phyloP scores from a whole-genome alignment of 2,329 filamentous ascomycete genomes.

The Diaporthe citri region DNA sequence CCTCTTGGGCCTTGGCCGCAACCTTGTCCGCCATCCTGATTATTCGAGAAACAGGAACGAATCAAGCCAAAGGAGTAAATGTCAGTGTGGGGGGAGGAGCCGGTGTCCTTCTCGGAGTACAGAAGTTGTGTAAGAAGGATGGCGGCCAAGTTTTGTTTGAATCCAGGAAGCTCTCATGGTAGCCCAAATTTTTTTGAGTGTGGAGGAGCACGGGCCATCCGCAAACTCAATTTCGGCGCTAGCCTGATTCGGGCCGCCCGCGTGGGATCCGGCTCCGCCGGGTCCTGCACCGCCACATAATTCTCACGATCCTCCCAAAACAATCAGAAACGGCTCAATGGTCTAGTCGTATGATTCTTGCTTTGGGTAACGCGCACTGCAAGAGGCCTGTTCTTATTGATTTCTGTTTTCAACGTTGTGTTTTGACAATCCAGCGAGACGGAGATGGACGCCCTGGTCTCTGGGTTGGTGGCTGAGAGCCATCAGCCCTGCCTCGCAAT shows the following conservation, averaged over 20 bases:
- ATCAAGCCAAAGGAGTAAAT: conserved; percentile 28
- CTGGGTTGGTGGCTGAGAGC: too few relatives aligned
- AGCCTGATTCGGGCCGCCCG: conserved; percentile 4
- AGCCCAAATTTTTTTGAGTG: conserved; percentile 44
- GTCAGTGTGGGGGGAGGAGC: not conserved
- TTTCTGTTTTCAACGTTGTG: too few relatives aligned
- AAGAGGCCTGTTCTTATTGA: too few relatives aligned
- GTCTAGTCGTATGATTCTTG: conserved; percentile 40
- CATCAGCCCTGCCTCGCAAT: too few relatives aligned
- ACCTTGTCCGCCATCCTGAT: conserved; percentile 62
- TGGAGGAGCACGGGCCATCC: conserved; percentile 27
- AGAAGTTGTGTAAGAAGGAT: conserved; percentile 6
- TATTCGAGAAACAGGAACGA: conserved; percentile 37
- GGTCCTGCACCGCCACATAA: too few relatives aligned
- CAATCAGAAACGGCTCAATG: conserved; percentile 6
- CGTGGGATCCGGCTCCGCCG: too few relatives aligned
- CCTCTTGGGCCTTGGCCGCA: conserved; percentile 64
- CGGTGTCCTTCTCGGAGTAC: conserved; percentile 25
- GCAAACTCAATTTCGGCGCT: conserved; percentile 16
- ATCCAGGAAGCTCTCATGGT: conserved; percentile 36
- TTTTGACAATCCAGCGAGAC: too few relatives aligned
- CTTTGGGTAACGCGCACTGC: conserved; percentile 32
- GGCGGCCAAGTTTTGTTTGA: not conserved
- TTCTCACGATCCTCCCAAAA: too few relatives aligned
- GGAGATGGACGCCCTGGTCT: too few relatives aligned